Evolutionary conservation across 208 protist species (phyloP), one percentile per base, ranked within the genome.

Genomic region (Polymyxa betae): DNA sequence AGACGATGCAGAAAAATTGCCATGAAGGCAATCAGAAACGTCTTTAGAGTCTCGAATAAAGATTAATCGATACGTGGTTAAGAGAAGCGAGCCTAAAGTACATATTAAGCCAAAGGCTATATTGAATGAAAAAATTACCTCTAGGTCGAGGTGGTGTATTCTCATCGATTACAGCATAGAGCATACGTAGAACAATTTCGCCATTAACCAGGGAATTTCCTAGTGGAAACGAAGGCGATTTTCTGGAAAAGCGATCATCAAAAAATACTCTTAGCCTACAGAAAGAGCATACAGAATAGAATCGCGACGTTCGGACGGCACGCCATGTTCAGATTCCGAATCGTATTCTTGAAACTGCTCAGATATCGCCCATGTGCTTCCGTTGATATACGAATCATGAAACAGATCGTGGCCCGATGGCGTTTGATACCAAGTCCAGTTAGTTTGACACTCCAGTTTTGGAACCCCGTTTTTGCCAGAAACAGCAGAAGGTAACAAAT

Each of bases 91-190:
- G 72, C 72, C 49, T 60, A 60, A 60, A 60, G 24, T 60, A 60
- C 5, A 24, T 5, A 24, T 24, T 29, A 60, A 29, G 5, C 24
- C 24, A 60, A 60, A 60, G 5, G 5, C 49, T 29, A 60, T 29
- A 60, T 60, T 29, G 24, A 60, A 60, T 24, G 24, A 60, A 5
- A 60, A 24, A 60, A 60, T 29, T 29, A 60, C 49, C 72, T 43
- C 35, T 82, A n/a, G 72, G 72, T 82, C 72, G 72, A 43, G 72
- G 72, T 38, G 72, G 5, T 20, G 35, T 43, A 43, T 82, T 82
- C 40, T 82, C 72, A 82, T 82, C 72, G n/a, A 82, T 43, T 45
- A 82, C 72, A 40, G 72, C 72, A 35, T 82, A 82, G 5, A 82
- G n/a, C 5, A n/a, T 82, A 43, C 72, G 72, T 38, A 82, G 72